Evolutionary conservation across 2,329 filamentous ascomycete genomes (phyloP), one percentile per base, ranked within the genome.

Genomic region (Neonectria ditissima): DNA sequence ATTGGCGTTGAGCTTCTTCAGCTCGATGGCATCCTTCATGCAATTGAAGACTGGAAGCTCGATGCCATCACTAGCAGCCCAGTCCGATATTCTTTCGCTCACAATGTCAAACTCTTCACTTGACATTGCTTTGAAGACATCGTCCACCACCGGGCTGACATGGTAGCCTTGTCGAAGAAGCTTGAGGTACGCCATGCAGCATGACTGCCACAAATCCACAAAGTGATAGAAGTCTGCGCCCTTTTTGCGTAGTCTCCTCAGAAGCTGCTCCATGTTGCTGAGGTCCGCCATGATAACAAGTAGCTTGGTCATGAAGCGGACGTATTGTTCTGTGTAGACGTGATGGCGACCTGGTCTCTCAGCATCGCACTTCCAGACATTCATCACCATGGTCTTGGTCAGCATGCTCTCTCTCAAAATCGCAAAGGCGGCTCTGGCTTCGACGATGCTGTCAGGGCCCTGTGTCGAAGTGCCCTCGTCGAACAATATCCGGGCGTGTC

Each of bases 331-430:
- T 0, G 93, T 97, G 76, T 96, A 97, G 39, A 97, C 93, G 73
- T 97, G 96, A 76, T 97, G 94, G 18, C 94, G 88, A 0, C 94
- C 94, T 0, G 93, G 85, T 2, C 87, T 83, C 73, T 97, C 94
- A 50, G 92, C 89, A 69, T 97, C 94, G 39, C 94, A 96, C 71
- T 94, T 95, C 94, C 94, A 97, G 4, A 97, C 93, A 74, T 97
- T 95, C 77, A 97, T 90, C 1, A 92, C 91, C 91, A 97, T 97
- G 0, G 93, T 97, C 80, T 97, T 97, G 41, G 94, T 97, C 69
- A 97, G 95, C 86, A 89, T 89, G 65, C 83, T 86, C 62, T 89
- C 87, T 48, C 85, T 80, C 57, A 97, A 91, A 44, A 97, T 91
- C 56, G 88, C 86, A 53, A 93, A 94, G 14, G 97, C 87, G 58